Percentiles rank a stretch among this genome's conserved stretches.
Evolutionary conservation across 345 rosid species (phyloP).

Genomic region (Salix brachista): DNA sequence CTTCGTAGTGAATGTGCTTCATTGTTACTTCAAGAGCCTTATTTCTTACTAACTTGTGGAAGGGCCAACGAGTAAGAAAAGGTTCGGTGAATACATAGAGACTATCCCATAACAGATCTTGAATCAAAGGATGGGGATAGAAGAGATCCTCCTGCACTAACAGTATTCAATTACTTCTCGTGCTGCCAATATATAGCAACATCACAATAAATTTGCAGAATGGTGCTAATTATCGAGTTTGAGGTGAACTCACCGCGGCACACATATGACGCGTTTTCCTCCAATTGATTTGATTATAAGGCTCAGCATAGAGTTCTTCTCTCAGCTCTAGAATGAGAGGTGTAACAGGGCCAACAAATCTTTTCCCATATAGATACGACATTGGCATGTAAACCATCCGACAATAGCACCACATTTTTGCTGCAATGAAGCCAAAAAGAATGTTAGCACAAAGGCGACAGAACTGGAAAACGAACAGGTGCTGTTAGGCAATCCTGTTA

Average conservation of each 20-base stretch:
- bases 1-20: constrained; percentile 25
- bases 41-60: constrained; percentile 17
- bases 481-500: too few relatives aligned
- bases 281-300: constrained; percentile 3
- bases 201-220: neutral
- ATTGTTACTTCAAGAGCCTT: constrained; percentile 17
- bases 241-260: neutral
- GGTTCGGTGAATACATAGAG: constrained; percentile 19
- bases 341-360: constrained; percentile 15
- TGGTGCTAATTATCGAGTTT: too few relatives aligned
- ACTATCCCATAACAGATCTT: constrained; percentile 28
- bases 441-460: too few relatives aligned
- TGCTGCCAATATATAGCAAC: neutral
- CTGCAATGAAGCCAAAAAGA: neutral
- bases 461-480: neutral
- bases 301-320: constrained; percentile 9
- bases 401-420: constrained; percentile 12
- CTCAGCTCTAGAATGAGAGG: constrained; percentile 10
- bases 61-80: constrained; percentile 24
- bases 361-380: constrained; percentile 12
- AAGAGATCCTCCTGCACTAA: constrained; percentile 28
- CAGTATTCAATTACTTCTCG: neutral
- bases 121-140: constrained; percentile 21
- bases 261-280: constrained; percentile 2
- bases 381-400: constrained; percentile 14